phyloP scores from a whole-genome alignment of 192 early-diverging fungal genomes.

The Coemansia sp. region DNA sequence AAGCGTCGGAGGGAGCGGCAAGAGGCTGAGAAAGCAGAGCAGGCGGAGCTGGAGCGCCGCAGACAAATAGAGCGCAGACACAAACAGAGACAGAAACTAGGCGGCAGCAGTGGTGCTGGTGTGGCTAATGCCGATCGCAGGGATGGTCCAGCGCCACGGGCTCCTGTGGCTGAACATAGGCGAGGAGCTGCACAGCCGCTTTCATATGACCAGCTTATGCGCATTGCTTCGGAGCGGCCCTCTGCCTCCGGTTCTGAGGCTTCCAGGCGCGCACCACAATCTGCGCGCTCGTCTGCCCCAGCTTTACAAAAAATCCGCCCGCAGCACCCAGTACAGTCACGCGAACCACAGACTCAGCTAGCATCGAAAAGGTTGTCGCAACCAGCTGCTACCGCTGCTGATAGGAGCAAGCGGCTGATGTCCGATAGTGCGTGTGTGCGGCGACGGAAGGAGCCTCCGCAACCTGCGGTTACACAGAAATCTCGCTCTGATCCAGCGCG shows the following conservation, averaged over 20 bases:
- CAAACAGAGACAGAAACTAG: slow-evolving; percentile 10
- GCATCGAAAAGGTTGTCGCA: background rate
- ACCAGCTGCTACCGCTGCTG: background rate
- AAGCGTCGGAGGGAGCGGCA: background rate
- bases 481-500: background rate
- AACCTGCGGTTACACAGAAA: background rate
- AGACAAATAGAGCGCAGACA: background rate
- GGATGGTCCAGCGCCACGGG: background rate
- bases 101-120: background rate
- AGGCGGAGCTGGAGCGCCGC: slow-evolving; percentile 4
- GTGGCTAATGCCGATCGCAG: background rate
- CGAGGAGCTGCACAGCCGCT: slow-evolving; percentile 9
- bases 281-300: background rate
- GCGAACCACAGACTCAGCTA: background rate
- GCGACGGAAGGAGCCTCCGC: background rate
- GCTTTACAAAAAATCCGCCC: background rate
- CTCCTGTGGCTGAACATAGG: slow-evolving; percentile 1
- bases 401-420: background rate
- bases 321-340: background rate
- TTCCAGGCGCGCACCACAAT: background rate
- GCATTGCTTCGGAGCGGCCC: slow-evolving; percentile 35
- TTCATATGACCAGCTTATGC: slow-evolving; percentile 50
- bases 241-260: background rate
- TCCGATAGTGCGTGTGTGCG: background rate
- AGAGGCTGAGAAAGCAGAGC: slow-evolving; percentile 1